Evolutionary conservation across 768 basidiomycete genomes (phyloP), one percentile per base, ranked within the genome.

Genomic region (Lentinula sp.): DNA sequence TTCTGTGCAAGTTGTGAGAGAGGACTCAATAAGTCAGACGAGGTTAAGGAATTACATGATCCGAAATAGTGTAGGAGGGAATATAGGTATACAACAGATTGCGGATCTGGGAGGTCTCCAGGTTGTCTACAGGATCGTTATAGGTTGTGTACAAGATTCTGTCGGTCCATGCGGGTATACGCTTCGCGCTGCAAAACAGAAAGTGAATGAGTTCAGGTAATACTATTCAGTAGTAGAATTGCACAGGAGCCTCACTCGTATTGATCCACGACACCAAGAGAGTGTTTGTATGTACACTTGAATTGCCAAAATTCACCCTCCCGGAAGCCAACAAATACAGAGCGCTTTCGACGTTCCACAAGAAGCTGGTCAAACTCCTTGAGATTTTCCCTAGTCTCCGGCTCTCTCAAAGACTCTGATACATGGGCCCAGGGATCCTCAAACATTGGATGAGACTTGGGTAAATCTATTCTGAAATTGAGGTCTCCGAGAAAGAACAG

Each of bases 401-500:
- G 81, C 23, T 81, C 73, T 9, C 76, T 73, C 35, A 87, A 70
- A 34, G 77, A 73, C 23, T 79, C 73, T 59, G 84, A 74, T 34
- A 78, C 71, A 10, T 72, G 53, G 4, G 66, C 65, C 10, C 72
- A 70, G 10, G 66, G 68, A 57, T 69, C 65, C 23, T 68, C 66
- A 31, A 71, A 72, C 23, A 85, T 75, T 28, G 82, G 74, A 68
- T 86, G 81, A 23, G 79, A 73, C 49, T 79, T 64, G 0, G 91
- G 87, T 15, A 88, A 66, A n/a, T 80, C 76, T 15, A 98, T 72
- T 15, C 95, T 86, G 73, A 95, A 97, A 73, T 98, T 98, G 63
- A 97, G 82, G 73, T 98, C 95, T 5, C 96, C 96, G 37, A 97
- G 80, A 70, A 97, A 80, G 79, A 98, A 97, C 1, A 97, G 79